phyloP scores from a whole-genome alignment of 331 rosid genomes.

The Prunus yedoensis region DNA sequence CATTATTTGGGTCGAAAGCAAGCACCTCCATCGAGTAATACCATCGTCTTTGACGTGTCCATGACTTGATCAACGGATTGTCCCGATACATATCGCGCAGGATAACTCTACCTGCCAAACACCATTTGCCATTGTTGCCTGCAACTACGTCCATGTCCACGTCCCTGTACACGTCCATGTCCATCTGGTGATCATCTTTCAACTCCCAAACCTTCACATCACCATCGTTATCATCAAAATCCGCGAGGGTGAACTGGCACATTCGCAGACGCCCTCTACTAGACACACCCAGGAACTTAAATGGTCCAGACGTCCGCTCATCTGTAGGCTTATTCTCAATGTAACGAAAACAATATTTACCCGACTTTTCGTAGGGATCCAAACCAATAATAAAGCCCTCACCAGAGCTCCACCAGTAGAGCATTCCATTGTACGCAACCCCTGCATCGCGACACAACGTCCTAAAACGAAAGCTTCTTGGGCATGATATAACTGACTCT shows the following conservation, averaged over 20 bases:
- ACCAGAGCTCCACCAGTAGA: neutral
- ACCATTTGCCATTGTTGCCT: neutral
- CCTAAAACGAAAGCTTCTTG: neutral
- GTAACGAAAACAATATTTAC: no score
- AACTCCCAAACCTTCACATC: neutral
- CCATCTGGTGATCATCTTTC: neutral
- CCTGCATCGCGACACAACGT: neutral
- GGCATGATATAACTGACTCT: neutral
- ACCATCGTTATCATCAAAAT: no score
- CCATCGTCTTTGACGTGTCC: neutral
- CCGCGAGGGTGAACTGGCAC: neutral
- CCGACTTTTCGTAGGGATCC: neutral
- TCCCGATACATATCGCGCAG: neutral
- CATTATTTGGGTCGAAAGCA: neutral
- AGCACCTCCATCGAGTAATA: neutral
- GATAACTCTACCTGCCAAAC: neutral
- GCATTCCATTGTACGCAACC: neutral
- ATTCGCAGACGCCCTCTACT: neutral
- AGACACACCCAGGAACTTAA: neutral
- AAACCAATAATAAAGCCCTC: neutral
- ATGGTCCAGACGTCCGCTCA: no score
- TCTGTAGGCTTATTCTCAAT: no score
- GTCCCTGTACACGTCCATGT: no score
- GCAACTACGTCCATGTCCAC: neutral
- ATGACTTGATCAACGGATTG: neutral